Evolutionary conservation across 164 flowering plant species (phyloP), one percentile per base, ranked within the genome.

Genomic region (Buxus sempervirens): DNA sequence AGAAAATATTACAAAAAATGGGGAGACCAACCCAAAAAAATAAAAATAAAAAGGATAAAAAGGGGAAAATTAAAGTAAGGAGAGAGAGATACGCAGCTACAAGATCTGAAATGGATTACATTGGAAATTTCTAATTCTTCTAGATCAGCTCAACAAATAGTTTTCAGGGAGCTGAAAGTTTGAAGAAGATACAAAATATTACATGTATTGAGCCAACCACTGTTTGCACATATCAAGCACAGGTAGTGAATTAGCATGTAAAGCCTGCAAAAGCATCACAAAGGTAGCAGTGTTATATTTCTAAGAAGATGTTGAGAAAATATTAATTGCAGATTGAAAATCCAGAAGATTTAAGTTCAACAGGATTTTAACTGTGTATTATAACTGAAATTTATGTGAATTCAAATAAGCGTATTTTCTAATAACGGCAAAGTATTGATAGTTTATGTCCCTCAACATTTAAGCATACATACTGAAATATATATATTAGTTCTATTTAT

Each of bases 141-240:
- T 45, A 1, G 51, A 45, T 45, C 51, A 45, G 51, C 51, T 15
- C 51, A 45, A 45, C 5, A 10, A 45, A 45, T 45, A 45, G 1
- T 45, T 45, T 45, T 45, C 51, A 45, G 16, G 12, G 18, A 10
- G 18, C 14, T 45, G 51, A 45, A 45, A 45, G 18, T 45, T n/a
- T n/a, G n/a, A n/a, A n/a, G n/a, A n/a, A n/a, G 12, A 41, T 41
- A 41, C 45, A 41, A 10, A 10, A 45, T 1, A 36, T 79, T 82
- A 95, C 96, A 95, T 92, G 78, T 88, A 86, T 60, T 90, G 93
- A 70, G 90, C 90, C 77, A 95, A 74, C 99, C 99, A 95, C 72
- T 95, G 99, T 65, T 89, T 92, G 85, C 99, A 95, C 97, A 90
- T 88, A 75, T 95, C 99, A 64, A 95, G 97, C 65, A 95, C 99